These are phyloP conservation scores for thale cress (Arabidopsis thaliana) DNA, from an alignment of 345 rosid species.

Conservation along the genomic window DNA sequence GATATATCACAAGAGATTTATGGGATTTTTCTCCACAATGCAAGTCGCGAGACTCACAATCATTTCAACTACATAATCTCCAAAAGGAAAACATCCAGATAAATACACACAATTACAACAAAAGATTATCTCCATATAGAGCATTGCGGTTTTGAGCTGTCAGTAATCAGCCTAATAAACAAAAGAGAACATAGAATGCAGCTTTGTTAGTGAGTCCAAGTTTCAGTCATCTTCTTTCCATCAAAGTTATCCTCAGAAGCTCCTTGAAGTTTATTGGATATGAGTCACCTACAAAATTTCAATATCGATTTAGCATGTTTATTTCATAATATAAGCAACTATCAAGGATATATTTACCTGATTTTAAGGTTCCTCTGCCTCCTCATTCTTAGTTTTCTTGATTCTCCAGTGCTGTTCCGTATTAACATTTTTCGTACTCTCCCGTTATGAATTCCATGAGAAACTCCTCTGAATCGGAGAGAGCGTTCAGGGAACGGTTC, in stretches of 20 bases:
- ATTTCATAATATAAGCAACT: not conserved
- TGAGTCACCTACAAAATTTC: not conserved
- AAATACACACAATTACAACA: not conserved
- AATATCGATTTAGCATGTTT: not conserved
- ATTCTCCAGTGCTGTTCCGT: not conserved
- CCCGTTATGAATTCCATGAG: not conserved
- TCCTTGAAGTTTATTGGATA: not conserved
- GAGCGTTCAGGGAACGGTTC: constrained; percentile 9
- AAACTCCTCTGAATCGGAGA: constrained; percentile 5
- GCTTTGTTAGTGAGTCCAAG: not conserved
- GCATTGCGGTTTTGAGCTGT: not conserved
- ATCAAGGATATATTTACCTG: constrained; percentile 4
- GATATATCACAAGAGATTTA: too few species aligned
- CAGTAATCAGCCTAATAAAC: constrained; percentile 1
- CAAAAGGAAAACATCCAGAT: not conserved
- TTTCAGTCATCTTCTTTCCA: constrained; percentile 17
- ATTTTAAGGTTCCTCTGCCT: constrained; percentile 20
- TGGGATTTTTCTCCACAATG: not conserved
- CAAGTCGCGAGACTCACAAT: constrained; percentile 4
- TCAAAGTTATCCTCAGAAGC: not conserved
- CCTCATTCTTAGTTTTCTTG: constrained; percentile 2
- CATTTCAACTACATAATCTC: constrained; percentile 11
- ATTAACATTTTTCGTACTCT: not conserved
- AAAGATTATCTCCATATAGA: not conserved
- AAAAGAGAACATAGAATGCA: not conserved